Evolutionary conservation across 441 rosid species (phyloP).

Genomic region (Aquilaria agallochum): DNA sequence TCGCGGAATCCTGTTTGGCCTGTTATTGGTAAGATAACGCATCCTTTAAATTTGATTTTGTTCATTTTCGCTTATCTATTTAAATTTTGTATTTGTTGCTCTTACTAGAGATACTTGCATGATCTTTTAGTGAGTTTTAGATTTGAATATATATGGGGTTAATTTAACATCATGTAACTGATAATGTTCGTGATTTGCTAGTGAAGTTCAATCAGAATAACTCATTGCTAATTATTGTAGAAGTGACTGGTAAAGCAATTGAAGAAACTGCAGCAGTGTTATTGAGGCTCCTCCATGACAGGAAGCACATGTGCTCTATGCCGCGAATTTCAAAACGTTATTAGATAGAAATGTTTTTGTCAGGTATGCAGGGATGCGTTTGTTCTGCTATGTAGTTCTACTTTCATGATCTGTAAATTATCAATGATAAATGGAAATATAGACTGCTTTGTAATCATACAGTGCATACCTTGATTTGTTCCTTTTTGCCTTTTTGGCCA

Average conservation of each 20-base stretch:
- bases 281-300: slow-evolving; percentile 69
- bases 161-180: neutral
- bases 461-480: no score
- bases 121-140: neutral
- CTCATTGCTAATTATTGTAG: slow-evolving; percentile 34
- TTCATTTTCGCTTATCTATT: slow-evolving; percentile 5
- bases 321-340: slow-evolving; percentile 74
- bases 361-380: slow-evolving; percentile 8
- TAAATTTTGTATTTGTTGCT: neutral
- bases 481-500: no score
- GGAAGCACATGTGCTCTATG: slow-evolving; percentile 58
- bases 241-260: slow-evolving; percentile 85
- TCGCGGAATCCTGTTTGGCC: slow-evolving; percentile 83
- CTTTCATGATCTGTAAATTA: no score
- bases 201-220: slow-evolving; percentile 3
- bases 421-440: no score
- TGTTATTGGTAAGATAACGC: slow-evolving; percentile 54
- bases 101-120: neutral
- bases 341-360: slow-evolving; percentile 17
- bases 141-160: neutral
- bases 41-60: neutral
- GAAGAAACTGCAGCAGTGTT: slow-evolving; percentile 89
- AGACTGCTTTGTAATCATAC: no score
- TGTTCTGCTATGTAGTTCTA: slow-evolving; percentile 2
- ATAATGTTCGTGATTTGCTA: slow-evolving; percentile 5